Evolutionary conservation across 148 eudicot genomes (phyloP).

Genomic region (Cornus suecica): DNA sequence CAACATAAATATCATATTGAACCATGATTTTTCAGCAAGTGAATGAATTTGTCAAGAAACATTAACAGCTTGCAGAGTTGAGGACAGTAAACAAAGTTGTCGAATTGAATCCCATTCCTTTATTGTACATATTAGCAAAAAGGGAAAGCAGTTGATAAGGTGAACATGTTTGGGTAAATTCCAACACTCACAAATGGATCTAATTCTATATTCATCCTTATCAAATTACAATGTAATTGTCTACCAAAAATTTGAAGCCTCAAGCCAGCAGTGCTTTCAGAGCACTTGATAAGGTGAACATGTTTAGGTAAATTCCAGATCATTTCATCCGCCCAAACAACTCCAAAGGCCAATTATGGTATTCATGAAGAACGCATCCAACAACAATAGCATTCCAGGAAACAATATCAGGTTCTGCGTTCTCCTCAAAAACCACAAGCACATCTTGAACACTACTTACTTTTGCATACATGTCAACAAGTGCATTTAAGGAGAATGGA

Average conservation of each 20-base stretch:
- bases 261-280: conserved; percentile 69
- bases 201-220: too few relatives aligned
- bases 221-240: conserved; percentile 55
- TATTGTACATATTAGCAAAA: conserved; percentile 39
- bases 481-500: too few relatives aligned
- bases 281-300: too few relatives aligned
- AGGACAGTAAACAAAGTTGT: too few relatives aligned
- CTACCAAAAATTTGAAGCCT: conserved; percentile 38
- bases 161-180: conserved; percentile 59
- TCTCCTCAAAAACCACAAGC: conserved; percentile 27
- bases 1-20: conserved; percentile 38
- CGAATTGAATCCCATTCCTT: conserved; percentile 36
- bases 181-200: conserved; percentile 54
- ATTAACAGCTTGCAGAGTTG: conserved; percentile 33
- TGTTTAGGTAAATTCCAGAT: conserved; percentile 43
- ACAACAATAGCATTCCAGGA: conserved; percentile 78
- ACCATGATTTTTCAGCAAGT: conserved; percentile 48
- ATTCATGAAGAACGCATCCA: conserved; percentile 60
- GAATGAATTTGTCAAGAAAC: conserved; percentile 50
- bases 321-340: conserved; percentile 47
- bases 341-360: conserved; percentile 47
- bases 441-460: too few relatives aligned
- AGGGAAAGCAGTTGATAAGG: conserved; percentile 53
- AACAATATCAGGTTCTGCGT: conserved; percentile 52
- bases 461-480: too few relatives aligned